Base-by-base conservation (phyloP, 345 rosid species). In the Excoecaria cochinchinensis region DNA sequence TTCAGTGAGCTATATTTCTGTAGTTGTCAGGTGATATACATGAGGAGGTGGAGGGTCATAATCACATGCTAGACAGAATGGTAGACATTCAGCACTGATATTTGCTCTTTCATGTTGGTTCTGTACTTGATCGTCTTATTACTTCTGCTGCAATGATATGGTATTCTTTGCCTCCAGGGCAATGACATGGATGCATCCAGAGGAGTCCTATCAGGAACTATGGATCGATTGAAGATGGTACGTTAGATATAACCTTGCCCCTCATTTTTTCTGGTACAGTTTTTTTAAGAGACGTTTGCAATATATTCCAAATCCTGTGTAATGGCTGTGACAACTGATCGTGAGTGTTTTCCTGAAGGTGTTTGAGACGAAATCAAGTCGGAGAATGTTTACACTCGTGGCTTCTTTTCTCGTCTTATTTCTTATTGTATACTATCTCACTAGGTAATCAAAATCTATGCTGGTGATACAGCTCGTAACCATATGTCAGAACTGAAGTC, bases 111-210 rank as follows among this genome's bases (percentile, higher is more conserved):
- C 50, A 4, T 72, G 21, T 70, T 19, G 19, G n/a, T 52, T 63
- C 1, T 59, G 10, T 44, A 42, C 36, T 6, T 44, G 52, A 25
- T 65, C 0, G 57, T 44, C 38, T 10, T 42, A 55, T 62, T 72
- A 16, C 64, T 81, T 70, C 72, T 83, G 62, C 76, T 74, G 19
- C 53, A 48, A 25, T 66, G 59, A 42, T 81, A 48, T 71, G 75
- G 36, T n/a, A 58, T 71, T 75, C 53, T 70, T 70, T 51, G 46
- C 56, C 15, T 76, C 55, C 80, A 94, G 98, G 98, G 98, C 52
- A 90, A 90, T 82, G 97, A 92, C 75, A 94, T 92, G 98, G 98
- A 94, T 89, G 67, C 97, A 62, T 94, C 98, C 31, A 86, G 97
- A 79, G 97, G 98, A 66, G 39, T 89, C 61, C 92, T 92, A 47